Conservation (phyloP, 202 grass and related monocot genomes). For the Setaria viridis region DNA sequence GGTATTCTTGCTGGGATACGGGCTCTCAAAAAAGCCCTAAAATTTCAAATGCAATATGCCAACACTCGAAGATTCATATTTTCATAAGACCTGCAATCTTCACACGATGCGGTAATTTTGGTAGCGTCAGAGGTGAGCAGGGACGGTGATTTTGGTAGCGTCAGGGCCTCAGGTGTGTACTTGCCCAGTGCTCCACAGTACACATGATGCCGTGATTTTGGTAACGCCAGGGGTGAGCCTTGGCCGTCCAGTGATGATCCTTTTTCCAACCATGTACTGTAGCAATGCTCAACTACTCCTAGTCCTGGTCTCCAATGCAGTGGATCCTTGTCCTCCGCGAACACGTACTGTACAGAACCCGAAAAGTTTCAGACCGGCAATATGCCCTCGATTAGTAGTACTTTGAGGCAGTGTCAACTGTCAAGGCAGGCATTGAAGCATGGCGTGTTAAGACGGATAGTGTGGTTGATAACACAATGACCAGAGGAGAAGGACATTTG, state of each 20-base stretch:
- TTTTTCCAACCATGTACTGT: not conserved
- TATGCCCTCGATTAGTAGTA: not conserved
- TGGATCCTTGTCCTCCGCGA: not conserved
- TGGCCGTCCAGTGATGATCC: not conserved
- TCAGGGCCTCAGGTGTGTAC: too few relatives aligned
- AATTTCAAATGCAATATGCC: not conserved
- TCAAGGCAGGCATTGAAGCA: not conserved
- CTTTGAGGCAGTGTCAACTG: not conserved
- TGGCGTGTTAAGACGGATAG: constrained; percentile 12
- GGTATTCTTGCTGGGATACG: not conserved
- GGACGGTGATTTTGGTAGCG: not conserved
- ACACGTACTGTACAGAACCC: not conserved
- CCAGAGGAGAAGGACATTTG: not conserved
- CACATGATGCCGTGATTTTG: not conserved
- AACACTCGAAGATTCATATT: not conserved
- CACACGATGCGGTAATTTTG: not conserved
- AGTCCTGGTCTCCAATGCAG: not conserved
- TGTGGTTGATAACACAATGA: constrained; percentile 1
- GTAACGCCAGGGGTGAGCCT: not conserved
- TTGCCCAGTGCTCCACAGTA: not conserved
- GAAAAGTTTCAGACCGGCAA: not conserved
- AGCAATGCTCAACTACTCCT: not conserved
- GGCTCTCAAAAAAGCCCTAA: not conserved
- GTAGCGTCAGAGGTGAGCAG: too few relatives aligned
- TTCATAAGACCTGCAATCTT: not conserved